Percentiles rank a stretch among this genome's conserved stretches.
phyloP scores from a whole-genome alignment of 768 basidiomycete species.

The Gloeophyllum trabeum region DNA sequence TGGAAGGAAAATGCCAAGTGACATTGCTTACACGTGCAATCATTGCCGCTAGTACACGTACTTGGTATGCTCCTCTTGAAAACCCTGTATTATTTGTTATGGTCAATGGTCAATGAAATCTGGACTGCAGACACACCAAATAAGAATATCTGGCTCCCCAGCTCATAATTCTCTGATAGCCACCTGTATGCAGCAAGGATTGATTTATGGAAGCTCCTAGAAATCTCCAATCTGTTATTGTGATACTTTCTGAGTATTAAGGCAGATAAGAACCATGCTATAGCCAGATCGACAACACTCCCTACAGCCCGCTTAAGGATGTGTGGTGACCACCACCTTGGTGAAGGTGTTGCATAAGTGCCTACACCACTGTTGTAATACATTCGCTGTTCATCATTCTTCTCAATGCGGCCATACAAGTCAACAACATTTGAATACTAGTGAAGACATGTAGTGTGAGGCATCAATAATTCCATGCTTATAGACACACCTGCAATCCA shows the following conservation, averaged over 20 bases:
- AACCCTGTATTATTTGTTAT: conserved; percentile 24
- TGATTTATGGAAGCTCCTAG: conserved; percentile 23
- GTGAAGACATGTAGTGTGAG: too few relatives aligned
- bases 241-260: too few relatives aligned
- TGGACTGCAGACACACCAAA: conserved; percentile 22
- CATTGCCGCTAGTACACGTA: conserved; percentile 31
- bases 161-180: conserved; percentile 26
- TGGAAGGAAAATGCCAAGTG: not conserved
- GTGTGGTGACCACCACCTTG: too few relatives aligned
- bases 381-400: conserved; percentile 21
- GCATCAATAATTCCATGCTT: too few relatives aligned
- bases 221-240: not conserved
- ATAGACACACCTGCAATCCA: too few relatives aligned
- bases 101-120: not conserved
- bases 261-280: conserved; percentile 21
- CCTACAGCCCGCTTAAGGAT: conserved; percentile 13
- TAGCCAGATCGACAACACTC: conserved; percentile 20
- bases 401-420: conserved; percentile 23
- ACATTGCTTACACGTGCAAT: conserved; percentile 21
- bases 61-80: conserved; percentile 38
- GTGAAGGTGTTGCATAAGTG: conserved; percentile 18
- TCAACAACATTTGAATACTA: conserved; percentile 33
- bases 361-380: conserved; percentile 32
- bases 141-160: conserved; percentile 27
- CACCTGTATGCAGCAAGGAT: conserved; percentile 27